Evolutionary conservation across 1,139 yeast genomes (phyloP).

Genomic region (Trichomonascaceae sp.): DNA sequence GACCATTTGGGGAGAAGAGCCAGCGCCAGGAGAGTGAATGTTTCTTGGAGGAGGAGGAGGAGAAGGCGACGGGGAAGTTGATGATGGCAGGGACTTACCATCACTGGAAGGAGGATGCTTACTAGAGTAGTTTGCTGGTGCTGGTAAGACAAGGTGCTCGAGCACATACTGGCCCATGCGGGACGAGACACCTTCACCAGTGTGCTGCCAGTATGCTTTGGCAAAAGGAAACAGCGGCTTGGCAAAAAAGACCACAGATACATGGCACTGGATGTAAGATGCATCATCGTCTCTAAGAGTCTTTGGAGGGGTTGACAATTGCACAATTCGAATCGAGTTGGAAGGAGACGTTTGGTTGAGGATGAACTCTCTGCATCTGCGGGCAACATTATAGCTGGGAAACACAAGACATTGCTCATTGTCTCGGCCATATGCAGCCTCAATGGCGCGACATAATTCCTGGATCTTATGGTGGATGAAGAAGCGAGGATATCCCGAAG

Average conservation of each 20-base stretch:
- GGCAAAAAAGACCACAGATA: constrained; percentile 70
- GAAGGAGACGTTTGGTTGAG: constrained; percentile 21
- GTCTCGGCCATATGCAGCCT: constrained; percentile 57
- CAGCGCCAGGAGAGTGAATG: constrained; percentile 1
- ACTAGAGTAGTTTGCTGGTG: not conserved
- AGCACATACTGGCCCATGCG: constrained; percentile 76
- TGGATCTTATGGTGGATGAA: constrained; percentile 66
- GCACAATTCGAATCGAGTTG: constrained; percentile 54
- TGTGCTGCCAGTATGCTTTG: constrained; percentile 89
- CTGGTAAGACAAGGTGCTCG: constrained; percentile 18
- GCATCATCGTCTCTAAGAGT: constrained; percentile 26
- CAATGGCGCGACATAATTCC: constrained; percentile 24
- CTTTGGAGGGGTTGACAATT: constrained; percentile 65
- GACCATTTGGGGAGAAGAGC: not conserved
- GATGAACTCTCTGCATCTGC: constrained; percentile 73
- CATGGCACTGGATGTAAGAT: constrained; percentile 47
- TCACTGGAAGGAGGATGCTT: constrained; percentile 2
- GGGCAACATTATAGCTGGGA: constrained; percentile 68
- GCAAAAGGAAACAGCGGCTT: constrained; percentile 44
- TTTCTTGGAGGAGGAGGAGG: not conserved
- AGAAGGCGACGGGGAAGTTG: constrained; percentile 4
- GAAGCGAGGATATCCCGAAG: constrained; percentile 76
- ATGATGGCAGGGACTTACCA: not conserved
- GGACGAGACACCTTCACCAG: constrained; percentile 91
- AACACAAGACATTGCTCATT: constrained; percentile 64